Conservation (phyloP, 1,139 yeast genomes). For the Hansenula sp. region DNA sequence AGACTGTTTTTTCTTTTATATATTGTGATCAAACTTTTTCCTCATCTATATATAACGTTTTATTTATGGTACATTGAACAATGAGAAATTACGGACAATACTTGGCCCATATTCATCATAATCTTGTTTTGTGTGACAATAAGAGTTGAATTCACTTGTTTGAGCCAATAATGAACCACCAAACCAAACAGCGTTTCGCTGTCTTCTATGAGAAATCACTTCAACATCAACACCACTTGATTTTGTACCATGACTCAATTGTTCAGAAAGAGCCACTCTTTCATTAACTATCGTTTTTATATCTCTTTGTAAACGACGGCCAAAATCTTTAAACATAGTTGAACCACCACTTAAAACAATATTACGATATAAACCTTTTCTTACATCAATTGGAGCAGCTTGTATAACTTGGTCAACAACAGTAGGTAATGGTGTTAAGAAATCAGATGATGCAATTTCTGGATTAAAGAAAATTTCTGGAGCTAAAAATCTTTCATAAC, state of each 20-base stretch:
- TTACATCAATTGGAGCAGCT: constrained; percentile 94
- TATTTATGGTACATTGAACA: constrained; percentile 78
- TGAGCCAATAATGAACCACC: constrained; percentile 97
- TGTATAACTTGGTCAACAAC: constrained; percentile 95
- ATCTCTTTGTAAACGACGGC: constrained; percentile 95
- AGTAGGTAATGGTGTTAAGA: constrained; percentile 89
- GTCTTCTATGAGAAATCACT: constrained; percentile 95
- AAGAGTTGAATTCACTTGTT: constrained; percentile 92
- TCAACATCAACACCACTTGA: constrained; percentile 96
- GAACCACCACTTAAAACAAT: constrained; percentile 96
- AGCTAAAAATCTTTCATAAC: constrained; percentile 95
- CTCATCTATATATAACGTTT: too few relatives aligned
- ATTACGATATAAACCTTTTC: constrained; percentile 92
- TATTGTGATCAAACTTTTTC: too few relatives aligned
- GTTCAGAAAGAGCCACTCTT: constrained; percentile 80
- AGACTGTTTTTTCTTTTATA: background rate
- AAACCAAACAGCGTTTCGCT: constrained; percentile 98
- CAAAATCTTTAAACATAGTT: constrained; percentile 97
- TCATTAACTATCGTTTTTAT: constrained; percentile 82
- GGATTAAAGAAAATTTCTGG: constrained; percentile 99
- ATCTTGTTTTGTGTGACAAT: constrained; percentile 95
- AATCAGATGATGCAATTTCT: constrained; percentile 93
- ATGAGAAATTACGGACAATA: constrained; percentile 92
- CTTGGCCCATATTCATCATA: constrained; percentile 98
- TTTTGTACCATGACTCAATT: constrained; percentile 68